These are phyloP conservation scores for Cryptococcus sp. DNA, from an alignment of 1,284 basidiomycete species.

Conservation along the genomic window DNA sequence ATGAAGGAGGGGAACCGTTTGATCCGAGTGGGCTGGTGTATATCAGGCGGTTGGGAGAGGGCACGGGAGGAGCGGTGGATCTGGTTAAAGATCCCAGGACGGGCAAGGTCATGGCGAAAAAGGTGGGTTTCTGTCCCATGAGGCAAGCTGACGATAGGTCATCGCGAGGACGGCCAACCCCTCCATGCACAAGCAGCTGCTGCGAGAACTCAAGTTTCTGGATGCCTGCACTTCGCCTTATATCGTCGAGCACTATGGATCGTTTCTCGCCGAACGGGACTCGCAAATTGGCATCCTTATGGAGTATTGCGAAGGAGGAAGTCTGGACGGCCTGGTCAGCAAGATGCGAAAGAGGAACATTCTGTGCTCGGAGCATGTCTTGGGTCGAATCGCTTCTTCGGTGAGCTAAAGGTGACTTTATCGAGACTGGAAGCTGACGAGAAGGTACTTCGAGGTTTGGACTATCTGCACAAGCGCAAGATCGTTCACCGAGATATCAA, in stretches of 20 bases:
- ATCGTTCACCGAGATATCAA: constrained; percentile 99
- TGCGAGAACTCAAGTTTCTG: constrained; percentile 88
- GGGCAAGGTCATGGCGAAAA: constrained; percentile 79
- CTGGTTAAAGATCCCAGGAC: constrained; percentile 77
- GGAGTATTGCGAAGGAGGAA: constrained; percentile 83
- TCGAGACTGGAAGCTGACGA: background rate
- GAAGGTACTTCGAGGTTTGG: constrained; percentile 78
- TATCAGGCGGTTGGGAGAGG: constrained; percentile 76
- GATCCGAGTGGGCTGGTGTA: constrained; percentile 61
- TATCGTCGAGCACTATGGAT: constrained; percentile 89
- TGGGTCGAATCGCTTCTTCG: constrained; percentile 85
- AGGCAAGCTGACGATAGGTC: constrained; percentile 50
- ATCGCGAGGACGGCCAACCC: constrained; percentile 93
- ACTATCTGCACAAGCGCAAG: constrained; percentile 81
- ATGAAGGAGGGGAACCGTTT: constrained; percentile 11
- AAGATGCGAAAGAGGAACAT: constrained; percentile 73
- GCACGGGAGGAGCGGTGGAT: constrained; percentile 90
- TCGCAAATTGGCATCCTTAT: constrained; percentile 94
- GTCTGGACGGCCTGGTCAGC: constrained; percentile 77
- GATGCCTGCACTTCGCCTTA: constrained; percentile 77
- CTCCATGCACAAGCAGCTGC: constrained; percentile 72
- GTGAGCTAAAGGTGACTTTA: constrained; percentile 51
- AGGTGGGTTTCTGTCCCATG: constrained; percentile 48
- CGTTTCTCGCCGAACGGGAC: constrained; percentile 87
- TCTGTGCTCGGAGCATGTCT: constrained; percentile 83